Evolutionary conservation across 371 early-diverging fungal genomes (phyloP), one percentile per base, ranked within the genome.

Genomic region (Rhizopus arrhizus): DNA sequence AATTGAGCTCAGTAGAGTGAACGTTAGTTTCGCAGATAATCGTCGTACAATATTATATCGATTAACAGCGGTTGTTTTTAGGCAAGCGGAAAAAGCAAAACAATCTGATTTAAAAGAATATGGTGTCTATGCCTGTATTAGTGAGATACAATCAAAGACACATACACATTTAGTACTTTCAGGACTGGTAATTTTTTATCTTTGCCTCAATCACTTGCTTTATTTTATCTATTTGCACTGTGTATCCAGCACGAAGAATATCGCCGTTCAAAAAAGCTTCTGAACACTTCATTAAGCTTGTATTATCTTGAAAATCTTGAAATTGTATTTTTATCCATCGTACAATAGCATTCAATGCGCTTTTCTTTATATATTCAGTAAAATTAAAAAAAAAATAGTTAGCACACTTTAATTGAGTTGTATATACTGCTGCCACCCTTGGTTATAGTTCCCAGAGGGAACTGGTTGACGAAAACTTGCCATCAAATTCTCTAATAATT

Each of bases 311-410:
- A 61, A 90, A 88, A 51, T 87, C 86, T 57, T 85, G 80, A 58
- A 74, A 85, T 45, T 86, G 87, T 10, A 90, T 53, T 55, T 81
- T 80, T 31, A 89, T 75, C 91, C 90, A 91, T 22, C 89, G 75
- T 11, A 72, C 62, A 38, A 91, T 60, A 0, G 87, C 85, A 49
- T 82, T 78, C 0, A 91, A 65, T 8, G 89, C 83, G 56, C 86
- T 91, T 36, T 5, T 22, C 22, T 22, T 22, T 22, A 22, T 22
- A 22, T 22, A 22, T 22, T 22, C 22, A 22, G 48, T 7, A 42
- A 53, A 36, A 33, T 11, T 32, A 48, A 22, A 1, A 22, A 22
- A 22, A 22, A 22, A 22, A 22, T 22, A 22, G 22, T 22, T 22
- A 1, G 0, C 16, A 12, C n/a, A 40, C 31, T 73, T 61, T 80